Evolutionary conservation across 805 yeast genomes (phyloP).

Genomic region (Kuraishia molischiana): DNA sequence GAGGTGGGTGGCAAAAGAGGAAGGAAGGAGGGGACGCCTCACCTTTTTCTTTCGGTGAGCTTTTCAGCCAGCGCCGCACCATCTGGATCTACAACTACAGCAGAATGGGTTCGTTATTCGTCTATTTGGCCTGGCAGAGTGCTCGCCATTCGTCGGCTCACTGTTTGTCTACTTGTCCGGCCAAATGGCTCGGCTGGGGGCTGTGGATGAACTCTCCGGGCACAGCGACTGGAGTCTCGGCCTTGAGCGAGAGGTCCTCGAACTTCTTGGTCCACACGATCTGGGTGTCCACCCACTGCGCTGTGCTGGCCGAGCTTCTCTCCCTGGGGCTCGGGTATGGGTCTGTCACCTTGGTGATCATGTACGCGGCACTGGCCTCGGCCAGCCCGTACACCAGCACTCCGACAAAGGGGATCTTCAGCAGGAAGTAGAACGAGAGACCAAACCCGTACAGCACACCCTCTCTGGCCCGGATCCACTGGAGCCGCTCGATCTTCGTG

Average conservation of each 20-base stretch:
- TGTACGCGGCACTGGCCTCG: constrained; percentile 41
- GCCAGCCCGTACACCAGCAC: constrained; percentile 42
- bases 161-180: too few relatives aligned
- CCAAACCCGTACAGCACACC: constrained; percentile 52
- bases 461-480: constrained; percentile 43
- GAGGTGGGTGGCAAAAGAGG: too few relatives aligned
- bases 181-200: too few relatives aligned
- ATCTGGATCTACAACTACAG: too few relatives aligned
- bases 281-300: constrained; percentile 1
- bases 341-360: constrained; percentile 43
- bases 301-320: not conserved
- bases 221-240: not conserved
- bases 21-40: too few relatives aligned
- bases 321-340: constrained; percentile 21
- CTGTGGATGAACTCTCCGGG: constrained; percentile 1
- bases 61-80: too few relatives aligned
- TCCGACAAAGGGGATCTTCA: constrained; percentile 35
- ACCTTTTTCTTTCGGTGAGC: too few relatives aligned
- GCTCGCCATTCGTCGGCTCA: too few relatives aligned
- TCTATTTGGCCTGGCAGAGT: too few relatives aligned
- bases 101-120: too few relatives aligned
- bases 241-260: not conserved
- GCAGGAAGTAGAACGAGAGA: constrained; percentile 30
- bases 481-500: constrained; percentile 26
- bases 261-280: not conserved